Evolutionary conservation across 1,284 basidiomycete genomes (phyloP), one percentile per base, ranked within the genome.

Genomic region (Puccinia novopanici): DNA sequence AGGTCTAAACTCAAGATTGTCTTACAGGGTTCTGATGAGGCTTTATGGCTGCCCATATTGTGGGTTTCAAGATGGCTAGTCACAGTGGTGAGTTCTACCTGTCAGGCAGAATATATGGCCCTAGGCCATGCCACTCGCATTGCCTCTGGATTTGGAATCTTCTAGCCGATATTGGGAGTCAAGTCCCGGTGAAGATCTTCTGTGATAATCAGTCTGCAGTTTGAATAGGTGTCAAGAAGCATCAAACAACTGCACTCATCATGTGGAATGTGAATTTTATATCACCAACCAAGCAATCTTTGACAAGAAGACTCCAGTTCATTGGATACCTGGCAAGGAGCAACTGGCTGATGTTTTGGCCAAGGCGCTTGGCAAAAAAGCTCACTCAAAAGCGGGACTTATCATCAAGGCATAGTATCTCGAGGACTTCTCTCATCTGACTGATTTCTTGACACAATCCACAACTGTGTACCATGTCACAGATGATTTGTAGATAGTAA

Each of bases 191-290:
- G 9, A 27, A 19, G 2, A 10, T 61, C 2, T 75, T 10, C n/a
- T 75, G 74, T 34, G 42, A 75, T 40, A 75, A 65, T 34, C 37
- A 61, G 17, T 63, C 57, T 2, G 74, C 59, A 4, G 59, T 75
- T 6, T 9, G 19, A 9, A 57, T 61, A 3, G 1, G 54, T n/a
- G 34, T 19, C 10, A 55, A 65, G 42, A 61, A 17, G 24, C 57
- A 15, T 40, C 57, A 6, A 65, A 75, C 15, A 75, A 75, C 13
- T 15, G 59, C 3, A 48, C 42, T 0, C 57, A 59, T 27, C 22
- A 75, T 48, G 30, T 65, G 1, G 74, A 75, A 4, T 22, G 57
- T 19, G 74, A 59, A 4, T 75, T 75, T 45, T 75, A 75, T 24
- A 13, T 63, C 17, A 59, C 59, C 59, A 75, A 75, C 22, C 40